Base-by-base conservation (phyloP, 768 basidiomycete genomes). In the Suillus americanus region DNA sequence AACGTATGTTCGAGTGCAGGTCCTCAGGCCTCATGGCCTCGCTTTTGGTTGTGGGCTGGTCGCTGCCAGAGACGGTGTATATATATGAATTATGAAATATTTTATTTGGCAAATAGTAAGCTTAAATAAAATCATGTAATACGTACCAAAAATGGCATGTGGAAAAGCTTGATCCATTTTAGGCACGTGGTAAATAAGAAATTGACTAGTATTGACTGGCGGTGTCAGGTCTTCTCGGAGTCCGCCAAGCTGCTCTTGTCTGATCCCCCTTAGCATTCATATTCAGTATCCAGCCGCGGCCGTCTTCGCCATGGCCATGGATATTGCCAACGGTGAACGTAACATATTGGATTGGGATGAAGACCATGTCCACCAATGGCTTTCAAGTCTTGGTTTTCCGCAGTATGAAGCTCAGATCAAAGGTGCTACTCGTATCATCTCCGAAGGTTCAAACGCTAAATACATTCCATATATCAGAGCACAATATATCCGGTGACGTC, bases 401-500 rank as follows among this genome's bases (percentile, higher is more conserved):
- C 92, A 95, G 73, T 97, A 97, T 74, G 90, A 94, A 75, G 78
- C 78, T 46, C 87, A 92, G 78, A 86, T 98, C 70, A 84, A 85
- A 83, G 92, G 94, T 93, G 66, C 63, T 80, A 77, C 63, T 66
- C 60, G 8, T 45, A 59, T 53, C 37, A 37, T 30, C 2, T 56
- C 18, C 25, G 45, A 48, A 30, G 41, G 6, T 45, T 10, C 50
- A 28, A 68, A 61, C 6, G 45, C 25, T 56, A 38, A 25, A 57
- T 65, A 62, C 48, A 48, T 67, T 41, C 53, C 41, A 48, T 43
- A 20, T 62, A 25, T 55, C 73, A 97, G 97, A 95, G 74, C 92
- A 99, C 76, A 90, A 87, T 67, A 93, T 99, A 68, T 90, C 90
- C 20, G 97, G 97, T 62, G 95, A 98, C 67, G 87, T 94, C 2